Percentiles rank a stretch among this genome's conserved stretches.
phyloP scores from a whole-genome alignment of 1,284 basidiomycete species.

The Polyporus tsugae region DNA sequence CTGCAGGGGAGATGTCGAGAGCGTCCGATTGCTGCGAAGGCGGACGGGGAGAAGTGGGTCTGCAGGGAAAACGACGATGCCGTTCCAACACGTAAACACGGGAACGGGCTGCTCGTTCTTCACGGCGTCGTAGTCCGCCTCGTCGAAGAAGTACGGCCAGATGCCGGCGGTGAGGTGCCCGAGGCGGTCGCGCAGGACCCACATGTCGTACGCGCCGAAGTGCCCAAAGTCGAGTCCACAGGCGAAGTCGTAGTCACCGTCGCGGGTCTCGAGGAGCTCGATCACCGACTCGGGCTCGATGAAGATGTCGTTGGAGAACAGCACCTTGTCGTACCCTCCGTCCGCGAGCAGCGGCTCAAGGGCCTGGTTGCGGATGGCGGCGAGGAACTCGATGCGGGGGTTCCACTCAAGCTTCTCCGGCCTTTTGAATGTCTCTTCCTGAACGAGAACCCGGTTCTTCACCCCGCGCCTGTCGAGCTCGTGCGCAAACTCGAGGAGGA shows the following conservation, averaged over 20 bases:
- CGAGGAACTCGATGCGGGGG: conserved; percentile 53
- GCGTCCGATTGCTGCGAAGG: conserved; percentile 42
- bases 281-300: conserved; percentile 55
- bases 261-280: conserved; percentile 55
- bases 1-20: conserved; percentile 42
- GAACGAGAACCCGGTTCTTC: conserved; percentile 45
- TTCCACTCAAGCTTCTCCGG: conserved; percentile 47
- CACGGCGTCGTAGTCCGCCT: conserved; percentile 44
- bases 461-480: conserved; percentile 44
- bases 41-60: conserved; percentile 52
- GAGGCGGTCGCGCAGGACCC: conserved; percentile 53
- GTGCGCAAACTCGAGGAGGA: conserved; percentile 47
- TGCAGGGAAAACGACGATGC: conserved; percentile 58
- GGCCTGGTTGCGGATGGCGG: conserved; percentile 54
- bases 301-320: conserved; percentile 62
- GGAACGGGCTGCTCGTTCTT: conserved; percentile 52
- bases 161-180: conserved; percentile 50
- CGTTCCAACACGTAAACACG: conserved; percentile 69
- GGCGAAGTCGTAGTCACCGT: conserved; percentile 60
- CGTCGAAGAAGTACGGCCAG: conserved; percentile 63
- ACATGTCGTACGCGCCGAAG: conserved; percentile 56
- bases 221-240: conserved; percentile 61
- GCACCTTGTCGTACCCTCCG: conserved; percentile 51
- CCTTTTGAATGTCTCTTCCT: conserved; percentile 42
- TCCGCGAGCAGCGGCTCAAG: conserved; percentile 51